Evolutionary conservation across 805 yeast species (phyloP).

Genomic region (Nakazawaea ernobii): DNA sequence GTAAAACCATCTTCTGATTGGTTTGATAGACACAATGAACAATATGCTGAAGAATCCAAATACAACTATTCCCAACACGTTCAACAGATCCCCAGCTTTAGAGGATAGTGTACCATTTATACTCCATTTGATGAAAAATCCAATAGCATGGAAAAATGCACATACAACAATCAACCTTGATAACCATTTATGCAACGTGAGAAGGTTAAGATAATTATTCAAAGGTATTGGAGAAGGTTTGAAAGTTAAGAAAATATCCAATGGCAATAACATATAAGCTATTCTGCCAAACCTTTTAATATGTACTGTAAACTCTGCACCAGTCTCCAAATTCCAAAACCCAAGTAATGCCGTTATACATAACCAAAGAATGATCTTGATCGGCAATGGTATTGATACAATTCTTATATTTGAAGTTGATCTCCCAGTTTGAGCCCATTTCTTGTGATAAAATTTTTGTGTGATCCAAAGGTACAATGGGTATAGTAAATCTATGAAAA

Average conservation of each 20-base stretch:
- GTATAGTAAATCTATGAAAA: conserved; percentile 33
- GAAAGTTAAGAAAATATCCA: conserved; percentile 49
- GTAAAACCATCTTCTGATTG: conserved; percentile 45
- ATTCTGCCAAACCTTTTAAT: conserved; percentile 60
- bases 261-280: conserved; percentile 51
- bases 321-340: conserved; percentile 28
- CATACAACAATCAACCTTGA: conserved; percentile 49
- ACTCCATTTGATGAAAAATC: conserved; percentile 46
- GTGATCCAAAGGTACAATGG: conserved; percentile 28
- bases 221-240: conserved; percentile 47
- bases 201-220: conserved; percentile 46
- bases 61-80: conserved; percentile 48
- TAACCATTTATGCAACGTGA: conserved; percentile 66
- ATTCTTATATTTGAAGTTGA: conserved; percentile 29
- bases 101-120: conserved; percentile 29
- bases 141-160: conserved; percentile 45
- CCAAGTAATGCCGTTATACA: conserved; percentile 24
- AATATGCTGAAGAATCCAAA: conserved; percentile 31
- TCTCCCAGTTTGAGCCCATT: conserved; percentile 34
- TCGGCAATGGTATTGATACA: conserved; percentile 27
- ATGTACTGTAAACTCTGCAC: conserved; percentile 28
- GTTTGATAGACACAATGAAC: conserved; percentile 39
- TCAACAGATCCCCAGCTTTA: conserved; percentile 27
- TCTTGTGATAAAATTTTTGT: conserved; percentile 25
- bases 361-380: conserved; percentile 30